Conservation (phyloP, 129 eudicot genomes). For the Smallanthus sonchifolius region DNA sequence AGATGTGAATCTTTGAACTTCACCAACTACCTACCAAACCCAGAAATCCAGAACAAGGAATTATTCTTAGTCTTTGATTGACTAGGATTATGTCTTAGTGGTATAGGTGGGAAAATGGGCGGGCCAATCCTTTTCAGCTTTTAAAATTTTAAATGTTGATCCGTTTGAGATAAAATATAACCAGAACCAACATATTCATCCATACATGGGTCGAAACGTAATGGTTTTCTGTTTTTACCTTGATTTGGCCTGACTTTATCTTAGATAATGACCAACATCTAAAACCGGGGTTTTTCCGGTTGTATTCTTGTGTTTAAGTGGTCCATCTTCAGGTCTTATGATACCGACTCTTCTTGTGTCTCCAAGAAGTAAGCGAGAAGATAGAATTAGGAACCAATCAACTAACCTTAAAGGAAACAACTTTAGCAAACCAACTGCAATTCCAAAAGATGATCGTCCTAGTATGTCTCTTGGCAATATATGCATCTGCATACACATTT, state of each 20-base stretch:
- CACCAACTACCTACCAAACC: conserved; percentile 31
- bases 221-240: conserved; percentile 17
- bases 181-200: neutral
- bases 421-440: conserved; percentile 30
- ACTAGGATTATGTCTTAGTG: neutral
- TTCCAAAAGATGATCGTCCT: conserved; percentile 26
- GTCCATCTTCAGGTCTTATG: conserved; percentile 40
- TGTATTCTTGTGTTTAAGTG: conserved; percentile 23
- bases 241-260: conserved; percentile 37
- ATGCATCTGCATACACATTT: conserved; percentile 25
- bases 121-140: no score
- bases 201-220: neutral
- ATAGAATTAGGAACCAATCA: conserved; percentile 3
- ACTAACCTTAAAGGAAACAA: conserved; percentile 37
- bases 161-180: neutral
- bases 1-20: conserved; percentile 20
- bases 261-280: conserved; percentile 37
- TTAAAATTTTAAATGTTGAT: neutral
- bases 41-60: neutral
- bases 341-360: conserved; percentile 28
- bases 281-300: conserved; percentile 40
- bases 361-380: conserved; percentile 24
- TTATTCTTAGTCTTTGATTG: neutral
- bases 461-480: conserved; percentile 38
- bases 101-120: neutral